These are phyloP conservation scores for Eragrostis tef DNA, from an alignment of 202 grass and related monocot genomes.

Conservation along the genomic window DNA sequence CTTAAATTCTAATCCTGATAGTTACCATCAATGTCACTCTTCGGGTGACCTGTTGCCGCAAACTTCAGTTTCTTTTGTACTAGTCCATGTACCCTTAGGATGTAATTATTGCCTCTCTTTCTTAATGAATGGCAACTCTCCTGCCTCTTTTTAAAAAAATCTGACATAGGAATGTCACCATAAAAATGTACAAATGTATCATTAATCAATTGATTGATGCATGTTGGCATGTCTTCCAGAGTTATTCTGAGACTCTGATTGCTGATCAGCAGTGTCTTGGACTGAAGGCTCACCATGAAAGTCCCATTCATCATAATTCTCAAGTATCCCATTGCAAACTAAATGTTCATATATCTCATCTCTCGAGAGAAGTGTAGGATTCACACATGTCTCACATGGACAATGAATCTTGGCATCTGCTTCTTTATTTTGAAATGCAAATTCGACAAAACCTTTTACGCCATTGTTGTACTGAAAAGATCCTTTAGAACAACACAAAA, in stretches of 20 bases:
- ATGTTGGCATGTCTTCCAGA: conserved; percentile 8
- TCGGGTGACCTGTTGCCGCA: no score
- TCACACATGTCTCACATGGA: not conserved
- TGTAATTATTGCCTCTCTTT: no score
- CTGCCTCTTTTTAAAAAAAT: no score
- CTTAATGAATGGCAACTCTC: no score
- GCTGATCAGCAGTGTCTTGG: not conserved
- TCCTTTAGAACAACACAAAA: not conserved
- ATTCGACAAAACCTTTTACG: not conserved
- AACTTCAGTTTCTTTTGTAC: no score
- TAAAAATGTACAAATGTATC: not conserved
- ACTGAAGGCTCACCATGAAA: conserved; percentile 34
- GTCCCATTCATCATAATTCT: conserved; percentile 9
- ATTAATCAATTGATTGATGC: not conserved
- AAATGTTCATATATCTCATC: conserved; percentile 14
- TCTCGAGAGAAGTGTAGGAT: not conserved
- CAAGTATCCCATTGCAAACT: conserved; percentile 24
- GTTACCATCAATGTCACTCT: no score
- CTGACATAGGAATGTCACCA: not conserved
- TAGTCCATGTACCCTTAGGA: no score
- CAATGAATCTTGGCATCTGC: conserved; percentile 11
- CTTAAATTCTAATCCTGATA: no score
- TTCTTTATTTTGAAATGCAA: conserved; percentile 25
- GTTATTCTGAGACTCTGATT: not conserved
- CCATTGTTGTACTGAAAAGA: not conserved